A percentile compares a stretch with the other conserved stretches of the same genome.
phyloP scores from a whole-genome alignment of 2,329 filamentous ascomycete species.

The Byssoonygena ceratinophila region DNA sequence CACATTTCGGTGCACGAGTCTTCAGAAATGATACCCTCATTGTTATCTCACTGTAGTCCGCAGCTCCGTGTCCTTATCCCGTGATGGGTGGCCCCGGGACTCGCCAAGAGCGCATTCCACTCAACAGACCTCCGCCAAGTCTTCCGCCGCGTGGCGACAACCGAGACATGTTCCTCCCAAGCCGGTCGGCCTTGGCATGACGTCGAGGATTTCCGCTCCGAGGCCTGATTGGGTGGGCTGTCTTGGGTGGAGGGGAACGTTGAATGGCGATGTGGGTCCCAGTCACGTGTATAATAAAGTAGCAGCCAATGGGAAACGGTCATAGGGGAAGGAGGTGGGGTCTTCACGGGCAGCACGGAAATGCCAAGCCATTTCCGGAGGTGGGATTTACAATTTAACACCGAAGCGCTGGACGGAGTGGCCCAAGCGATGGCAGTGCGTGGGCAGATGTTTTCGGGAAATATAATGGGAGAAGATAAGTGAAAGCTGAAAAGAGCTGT shows the following conservation, averaged over 20 bases:
- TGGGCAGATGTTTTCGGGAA: background rate
- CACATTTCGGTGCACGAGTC: background rate
- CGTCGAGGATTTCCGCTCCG: background rate
- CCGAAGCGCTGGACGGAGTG: background rate
- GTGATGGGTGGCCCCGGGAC: background rate
- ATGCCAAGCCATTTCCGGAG: constrained; percentile 13
- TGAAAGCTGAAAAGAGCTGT: background rate
- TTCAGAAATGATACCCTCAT: no score
- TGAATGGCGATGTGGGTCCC: background rate
- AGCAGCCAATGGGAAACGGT: constrained; percentile 8
- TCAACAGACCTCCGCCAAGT: background rate
- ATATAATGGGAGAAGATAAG: background rate
- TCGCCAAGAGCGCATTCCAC: constrained; percentile 6
- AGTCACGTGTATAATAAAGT: constrained; percentile 8
- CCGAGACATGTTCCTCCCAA: background rate
- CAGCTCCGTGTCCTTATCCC: background rate
- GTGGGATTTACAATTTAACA: background rate
- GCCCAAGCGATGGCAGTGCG: background rate
- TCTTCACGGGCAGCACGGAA: background rate
- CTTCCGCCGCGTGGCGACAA: constrained; percentile 10
- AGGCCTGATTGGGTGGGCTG: background rate
- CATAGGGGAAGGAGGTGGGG: background rate
- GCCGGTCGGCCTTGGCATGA: background rate
- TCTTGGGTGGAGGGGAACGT: background rate
- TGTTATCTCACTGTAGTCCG: no score